phyloP scores from a whole-genome alignment of 495 filamentous ascomycete species.

The Neurospora sp. region DNA sequence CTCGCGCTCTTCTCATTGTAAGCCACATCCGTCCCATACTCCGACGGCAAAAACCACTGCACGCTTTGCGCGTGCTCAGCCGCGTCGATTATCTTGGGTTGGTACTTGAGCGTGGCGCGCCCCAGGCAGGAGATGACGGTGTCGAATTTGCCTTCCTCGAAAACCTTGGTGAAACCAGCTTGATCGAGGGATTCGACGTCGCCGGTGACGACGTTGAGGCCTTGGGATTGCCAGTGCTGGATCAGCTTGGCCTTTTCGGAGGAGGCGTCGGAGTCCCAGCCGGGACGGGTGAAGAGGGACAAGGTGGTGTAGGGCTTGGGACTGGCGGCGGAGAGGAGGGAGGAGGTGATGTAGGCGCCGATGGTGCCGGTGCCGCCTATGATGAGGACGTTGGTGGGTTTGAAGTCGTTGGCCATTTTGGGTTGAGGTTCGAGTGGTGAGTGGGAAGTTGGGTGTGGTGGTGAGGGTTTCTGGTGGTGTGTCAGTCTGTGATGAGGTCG shows the following conservation, averaged over 20 bases:
- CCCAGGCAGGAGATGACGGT: constrained; percentile 58
- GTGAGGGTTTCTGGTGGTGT: not conserved
- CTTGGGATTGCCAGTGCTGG: constrained; percentile 35
- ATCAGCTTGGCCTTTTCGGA: constrained; percentile 37
- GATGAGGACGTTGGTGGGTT: constrained; percentile 47
- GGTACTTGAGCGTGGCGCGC: constrained; percentile 43
- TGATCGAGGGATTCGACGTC: constrained; percentile 38
- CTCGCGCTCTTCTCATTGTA: constrained; percentile 43
- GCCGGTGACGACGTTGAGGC: constrained; percentile 49
- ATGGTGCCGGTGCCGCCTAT: constrained; percentile 63
- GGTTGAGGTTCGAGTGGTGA: not conserved
- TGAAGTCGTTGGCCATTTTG: constrained; percentile 16
- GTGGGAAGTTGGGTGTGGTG: not conserved
- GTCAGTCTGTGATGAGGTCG: not conserved
- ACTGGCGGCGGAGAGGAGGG: constrained; percentile 37
- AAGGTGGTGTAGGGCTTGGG: constrained; percentile 39
- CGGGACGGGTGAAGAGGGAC: constrained; percentile 51
- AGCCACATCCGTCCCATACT: constrained; percentile 68
- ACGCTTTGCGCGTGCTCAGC: constrained; percentile 46
- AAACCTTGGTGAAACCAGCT: constrained; percentile 40
- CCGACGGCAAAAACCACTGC: constrained; percentile 59
- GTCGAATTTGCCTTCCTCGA: constrained; percentile 41
- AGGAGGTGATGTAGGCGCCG: constrained; percentile 50
- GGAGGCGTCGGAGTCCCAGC: constrained; percentile 25
- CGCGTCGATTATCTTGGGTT: constrained; percentile 48